Conservation (phyloP, 2,329 filamentous ascomycete genomes). For the Beauveria asiatica region DNA sequence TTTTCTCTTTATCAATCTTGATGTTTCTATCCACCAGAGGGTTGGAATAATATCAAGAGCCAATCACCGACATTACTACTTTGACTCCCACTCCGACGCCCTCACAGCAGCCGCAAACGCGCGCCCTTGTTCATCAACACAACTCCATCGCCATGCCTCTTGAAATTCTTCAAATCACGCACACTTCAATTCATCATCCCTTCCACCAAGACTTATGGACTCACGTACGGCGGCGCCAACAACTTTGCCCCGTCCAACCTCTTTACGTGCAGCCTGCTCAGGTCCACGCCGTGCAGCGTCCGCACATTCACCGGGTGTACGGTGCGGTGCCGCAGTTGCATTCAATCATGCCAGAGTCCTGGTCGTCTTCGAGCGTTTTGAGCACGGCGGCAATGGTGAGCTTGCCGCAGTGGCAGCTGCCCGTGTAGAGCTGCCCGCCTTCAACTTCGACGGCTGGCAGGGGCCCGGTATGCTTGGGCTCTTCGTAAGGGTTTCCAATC, state of each 20-base stretch:
- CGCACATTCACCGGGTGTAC: slow-evolving; percentile 30
- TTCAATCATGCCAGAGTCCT: slow-evolving; percentile 24
- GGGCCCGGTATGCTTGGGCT: slow-evolving; percentile 30
- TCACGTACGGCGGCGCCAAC: slow-evolving; percentile 28
- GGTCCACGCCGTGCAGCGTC: slow-evolving; percentile 29
- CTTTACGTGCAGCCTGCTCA: slow-evolving; percentile 19
- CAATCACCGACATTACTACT: too few relatives aligned
- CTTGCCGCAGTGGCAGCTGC: slow-evolving; percentile 46
- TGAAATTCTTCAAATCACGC: background rate
- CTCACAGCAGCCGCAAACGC: too few relatives aligned
- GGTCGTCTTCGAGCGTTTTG: slow-evolving; percentile 33
- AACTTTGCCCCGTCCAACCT: slow-evolving; percentile 21
- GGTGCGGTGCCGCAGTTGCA: slow-evolving; percentile 34
- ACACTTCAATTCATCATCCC: background rate
- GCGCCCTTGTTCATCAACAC: too few relatives aligned
- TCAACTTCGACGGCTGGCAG: slow-evolving; percentile 30
- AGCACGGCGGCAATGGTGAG: slow-evolving; percentile 34
- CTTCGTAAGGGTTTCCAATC: slow-evolving; percentile 24
- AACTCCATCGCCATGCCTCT: too few relatives aligned
- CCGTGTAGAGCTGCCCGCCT: slow-evolving; percentile 34
- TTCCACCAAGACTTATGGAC: slow-evolving; percentile 23
- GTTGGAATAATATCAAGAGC: too few relatives aligned
- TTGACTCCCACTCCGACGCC: too few relatives aligned
- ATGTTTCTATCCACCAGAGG: too few relatives aligned
- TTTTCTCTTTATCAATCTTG: too few relatives aligned